Evolutionary conservation across 1,284 basidiomycete genomes (phyloP).

Genomic region (Tylopilus microsporus): DNA sequence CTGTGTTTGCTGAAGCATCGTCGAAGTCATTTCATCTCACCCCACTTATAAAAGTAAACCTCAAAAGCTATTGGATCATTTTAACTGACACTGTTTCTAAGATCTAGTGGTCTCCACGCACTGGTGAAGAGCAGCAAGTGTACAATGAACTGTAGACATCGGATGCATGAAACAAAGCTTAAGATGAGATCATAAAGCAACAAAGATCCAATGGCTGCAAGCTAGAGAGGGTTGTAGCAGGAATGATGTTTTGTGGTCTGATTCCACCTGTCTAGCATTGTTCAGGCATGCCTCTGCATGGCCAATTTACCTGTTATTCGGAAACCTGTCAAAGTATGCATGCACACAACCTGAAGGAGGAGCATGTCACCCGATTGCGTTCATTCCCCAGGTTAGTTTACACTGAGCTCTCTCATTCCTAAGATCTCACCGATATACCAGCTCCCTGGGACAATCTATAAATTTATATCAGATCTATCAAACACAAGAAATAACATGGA

Average conservation of each 20-base stretch:
- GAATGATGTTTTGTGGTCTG: constrained; percentile 36
- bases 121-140: not conserved
- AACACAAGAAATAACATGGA: not conserved
- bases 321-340: not conserved
- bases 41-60: too few relatives aligned
- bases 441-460: not conserved
- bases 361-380: not conserved
- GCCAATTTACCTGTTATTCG: constrained; percentile 27
- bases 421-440: not conserved
- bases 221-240: constrained; percentile 20
- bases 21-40: not conserved
- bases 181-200: constrained; percentile 21
- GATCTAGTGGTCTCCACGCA: constrained; percentile 1
- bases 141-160: constrained; percentile 14
- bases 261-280: constrained; percentile 33
- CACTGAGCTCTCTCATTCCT: too few relatives aligned
- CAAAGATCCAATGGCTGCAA: constrained; percentile 13
- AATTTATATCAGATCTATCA: not conserved
- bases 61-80: too few relatives aligned
- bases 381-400: not conserved
- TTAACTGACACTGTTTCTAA: not conserved
- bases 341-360: not conserved
- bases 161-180: constrained; percentile 11
- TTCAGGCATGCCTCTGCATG: constrained; percentile 34
- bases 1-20: not conserved